Evolutionary conservation across 108 stramenopile species (phyloP), one percentile per base, ranked within the genome.

Genomic region (Mediolabrus comicus): DNA sequence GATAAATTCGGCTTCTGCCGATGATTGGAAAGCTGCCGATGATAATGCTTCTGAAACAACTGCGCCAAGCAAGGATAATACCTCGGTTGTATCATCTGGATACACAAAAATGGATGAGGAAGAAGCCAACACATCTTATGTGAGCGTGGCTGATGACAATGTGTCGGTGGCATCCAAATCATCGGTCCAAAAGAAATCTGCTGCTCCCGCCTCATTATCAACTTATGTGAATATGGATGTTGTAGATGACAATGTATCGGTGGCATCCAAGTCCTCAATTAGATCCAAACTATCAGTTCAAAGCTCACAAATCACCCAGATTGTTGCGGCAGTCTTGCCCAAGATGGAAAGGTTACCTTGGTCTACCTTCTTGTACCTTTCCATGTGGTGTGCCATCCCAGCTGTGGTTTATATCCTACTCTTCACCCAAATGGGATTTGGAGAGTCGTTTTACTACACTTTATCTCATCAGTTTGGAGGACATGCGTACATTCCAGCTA

Each of bases 401-500:
- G 46, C 46, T 49, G 46, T 22, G 22, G 3, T 49, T 49, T 49
- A 49, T 1, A 5, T 49, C 46, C 46, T 49, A 1, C 46, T 49
- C 46, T 49, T 49, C n/a, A 49, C 46, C 10, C 75, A 67, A 68
- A 82, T 82, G 73, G 84, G 84, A 22, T 81, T 59, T 5, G 84
- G 84, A 19, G 59, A 74, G 30, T 29, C 32, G 0, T 65, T 62
- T 22, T 79, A 82, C 53, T 82, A 71, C 62, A 49, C 75, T 30
- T 49, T 84, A 8, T 70, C 80, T 11, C 53, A 51, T 13, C 30
- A 53, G 17, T 84, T 64, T 30, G 73, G 72, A 27, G 62, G 58
- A 19, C 65, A 77, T 38, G 53, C 81, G 6, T 17, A 16, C 24
- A 36, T 65, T 2, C 49, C 69, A 27, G 64, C 65, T 0, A 63